Percentiles rank a stretch among this genome's conserved stretches.
phyloP scores from a whole-genome alignment of 2,329 filamentous ascomycete genomes.

The Trichoderma asperellum region DNA sequence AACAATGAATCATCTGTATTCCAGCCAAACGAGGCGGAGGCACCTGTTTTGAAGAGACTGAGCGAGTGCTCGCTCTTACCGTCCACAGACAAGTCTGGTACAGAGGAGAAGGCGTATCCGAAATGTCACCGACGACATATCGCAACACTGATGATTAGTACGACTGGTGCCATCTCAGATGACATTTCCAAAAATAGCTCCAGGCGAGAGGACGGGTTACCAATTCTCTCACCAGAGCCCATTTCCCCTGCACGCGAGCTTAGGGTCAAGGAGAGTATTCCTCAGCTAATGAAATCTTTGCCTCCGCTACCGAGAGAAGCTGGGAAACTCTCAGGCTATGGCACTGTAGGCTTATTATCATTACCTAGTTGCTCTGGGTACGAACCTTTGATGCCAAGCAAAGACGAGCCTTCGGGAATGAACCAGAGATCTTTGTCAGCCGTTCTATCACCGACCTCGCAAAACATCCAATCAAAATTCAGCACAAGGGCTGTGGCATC shows the following conservation, averaged over 20 bases:
- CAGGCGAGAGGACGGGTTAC: slow-evolving; percentile 32
- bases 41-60: background rate
- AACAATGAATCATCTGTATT: background rate
- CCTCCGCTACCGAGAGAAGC: slow-evolving; percentile 49
- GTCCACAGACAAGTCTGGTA: background rate
- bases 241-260: slow-evolving; percentile 52
- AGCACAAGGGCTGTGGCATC: slow-evolving; percentile 38
- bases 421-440: background rate
- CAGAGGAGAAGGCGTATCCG: slow-evolving; percentile 19
- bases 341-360: background rate
- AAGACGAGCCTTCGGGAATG: background rate
- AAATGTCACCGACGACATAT: slow-evolving; percentile 37
- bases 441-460: background rate
- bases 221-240: slow-evolving; percentile 52
- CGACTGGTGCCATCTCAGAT: slow-evolving; percentile 26
- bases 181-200: slow-evolving; percentile 9
- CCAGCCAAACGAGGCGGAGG: background rate
- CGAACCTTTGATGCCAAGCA: background rate
- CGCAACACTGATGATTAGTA: slow-evolving; percentile 35
- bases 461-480: slow-evolving; percentile 34
- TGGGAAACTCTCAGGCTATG: slow-evolving; percentile 7
- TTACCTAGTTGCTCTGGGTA: background rate
- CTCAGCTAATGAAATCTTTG: slow-evolving; percentile 57
- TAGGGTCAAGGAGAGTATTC: slow-evolving; percentile 54
- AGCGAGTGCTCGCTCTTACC: slow-evolving; percentile 19